A percentile compares a stretch with the other conserved stretches of the same genome.
These are phyloP conservation scores for Erodium maritimum DNA, from an alignment of 345 rosid genomes.

Conservation along the genomic window DNA sequence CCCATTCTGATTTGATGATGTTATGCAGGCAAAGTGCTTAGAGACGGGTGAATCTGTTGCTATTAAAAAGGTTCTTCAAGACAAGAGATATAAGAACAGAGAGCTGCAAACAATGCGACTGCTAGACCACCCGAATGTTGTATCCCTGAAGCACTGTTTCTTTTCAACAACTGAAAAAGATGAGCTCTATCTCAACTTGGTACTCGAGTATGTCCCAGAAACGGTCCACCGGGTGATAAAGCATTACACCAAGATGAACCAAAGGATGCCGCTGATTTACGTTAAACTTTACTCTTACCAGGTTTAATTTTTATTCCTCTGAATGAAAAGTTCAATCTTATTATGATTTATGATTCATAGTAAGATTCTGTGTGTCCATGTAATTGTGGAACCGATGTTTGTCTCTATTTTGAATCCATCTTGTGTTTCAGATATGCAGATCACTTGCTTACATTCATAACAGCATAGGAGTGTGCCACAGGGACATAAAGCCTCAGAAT, in stretches of 20 bases:
- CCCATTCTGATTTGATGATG: too few relatives aligned
- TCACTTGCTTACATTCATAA: slow-evolving; percentile 85
- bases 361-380: neutral
- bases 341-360: neutral
- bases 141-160: slow-evolving; percentile 85
- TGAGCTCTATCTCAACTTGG: slow-evolving; percentile 82
- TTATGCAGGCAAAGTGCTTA: slow-evolving; percentile 76
- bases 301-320: too few relatives aligned
- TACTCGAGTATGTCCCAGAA: slow-evolving; percentile 91
- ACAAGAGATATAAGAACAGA: slow-evolving; percentile 92
- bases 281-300: slow-evolving; percentile 89
- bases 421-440: slow-evolving; percentile 57
- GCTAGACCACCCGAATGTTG: slow-evolving; percentile 89
- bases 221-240: slow-evolving; percentile 83
- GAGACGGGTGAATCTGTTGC: slow-evolving; percentile 97
- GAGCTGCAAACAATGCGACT: slow-evolving; percentile 97
- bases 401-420: slow-evolving; percentile 5
- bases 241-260: slow-evolving; percentile 70
- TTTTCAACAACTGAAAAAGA: slow-evolving; percentile 89
- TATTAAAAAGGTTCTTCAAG: slow-evolving; percentile 79
- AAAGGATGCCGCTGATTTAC: slow-evolving; percentile 79
- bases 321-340: neutral
- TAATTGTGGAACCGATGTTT: too few relatives aligned
- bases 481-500: slow-evolving; percentile 98
- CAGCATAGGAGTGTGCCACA: slow-evolving; percentile 81